Evolutionary conservation across 2,329 filamentous ascomycete species (phyloP).

Genomic region (Pseudocercospora eumusae): DNA sequence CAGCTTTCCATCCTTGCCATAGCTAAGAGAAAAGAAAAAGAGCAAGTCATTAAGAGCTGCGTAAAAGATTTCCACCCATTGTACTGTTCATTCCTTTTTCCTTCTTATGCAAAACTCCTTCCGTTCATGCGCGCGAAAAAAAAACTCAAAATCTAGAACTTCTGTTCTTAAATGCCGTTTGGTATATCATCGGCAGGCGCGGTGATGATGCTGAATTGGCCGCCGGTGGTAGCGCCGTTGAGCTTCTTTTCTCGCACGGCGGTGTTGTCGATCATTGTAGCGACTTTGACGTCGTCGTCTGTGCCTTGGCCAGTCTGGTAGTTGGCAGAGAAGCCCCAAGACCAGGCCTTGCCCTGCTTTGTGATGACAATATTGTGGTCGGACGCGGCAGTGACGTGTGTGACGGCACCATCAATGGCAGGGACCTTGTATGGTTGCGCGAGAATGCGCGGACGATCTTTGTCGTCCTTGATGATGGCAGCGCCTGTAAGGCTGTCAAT

Average conservation of each 20-base stretch:
- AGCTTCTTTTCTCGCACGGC: constrained; percentile 75
- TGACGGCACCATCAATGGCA: constrained; percentile 52
- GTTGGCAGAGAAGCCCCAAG: constrained; percentile 78
- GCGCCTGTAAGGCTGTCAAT: constrained; percentile 58
- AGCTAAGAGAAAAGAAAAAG: neutral
- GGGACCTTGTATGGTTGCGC: constrained; percentile 61
- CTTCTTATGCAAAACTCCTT: constrained; percentile 3
- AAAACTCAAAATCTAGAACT: too few species aligned
- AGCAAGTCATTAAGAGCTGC: too few species aligned
- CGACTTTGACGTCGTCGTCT: constrained; percentile 75
- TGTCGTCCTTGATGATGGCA: constrained; percentile 61
- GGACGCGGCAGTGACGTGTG: constrained; percentile 55
- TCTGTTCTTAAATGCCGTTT: constrained; percentile 19
- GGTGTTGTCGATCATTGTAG: constrained; percentile 81
- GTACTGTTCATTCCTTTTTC: neutral
- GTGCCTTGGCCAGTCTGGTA: constrained; percentile 79
- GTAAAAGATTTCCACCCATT: too few species aligned
- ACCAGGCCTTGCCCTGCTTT: constrained; percentile 68
- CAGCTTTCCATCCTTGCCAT: constrained; percentile 2
- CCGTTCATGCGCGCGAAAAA: constrained; percentile 5
- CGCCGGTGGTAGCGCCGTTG: constrained; percentile 79
- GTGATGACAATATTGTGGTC: constrained; percentile 75
- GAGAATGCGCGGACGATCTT: constrained; percentile 70
- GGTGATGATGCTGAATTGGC: constrained; percentile 68
- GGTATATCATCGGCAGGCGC: constrained; percentile 24